A percentile compares a stretch with the other conserved stretches of the same genome.
Evolutionary conservation across 805 yeast species (phyloP).

Genomic region (Komagataella mondaviorum): DNA sequence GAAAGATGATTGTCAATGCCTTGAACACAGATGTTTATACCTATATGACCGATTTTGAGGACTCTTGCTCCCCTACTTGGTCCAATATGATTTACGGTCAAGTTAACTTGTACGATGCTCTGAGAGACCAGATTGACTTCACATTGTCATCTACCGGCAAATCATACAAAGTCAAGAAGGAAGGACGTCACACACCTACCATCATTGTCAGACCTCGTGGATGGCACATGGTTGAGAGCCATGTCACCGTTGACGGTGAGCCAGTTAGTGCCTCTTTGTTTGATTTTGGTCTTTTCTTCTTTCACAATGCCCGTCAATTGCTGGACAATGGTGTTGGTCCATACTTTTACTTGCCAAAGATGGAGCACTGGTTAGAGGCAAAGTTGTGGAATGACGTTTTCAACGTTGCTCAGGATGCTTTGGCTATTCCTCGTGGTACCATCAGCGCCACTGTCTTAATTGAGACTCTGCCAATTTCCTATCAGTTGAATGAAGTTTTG

Average conservation of each 20-base stretch:
- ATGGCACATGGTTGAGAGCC: conserved; percentile 74
- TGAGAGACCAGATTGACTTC: conserved; percentile 52
- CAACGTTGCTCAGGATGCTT: conserved; percentile 59
- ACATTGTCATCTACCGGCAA: conserved; percentile 23
- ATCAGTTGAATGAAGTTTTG: conserved; percentile 77
- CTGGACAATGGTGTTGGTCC: conserved; percentile 63
- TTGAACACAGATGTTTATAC: conserved; percentile 69
- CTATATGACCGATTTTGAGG: conserved; percentile 81
- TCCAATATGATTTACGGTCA: conserved; percentile 68
- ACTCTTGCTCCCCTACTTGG: conserved; percentile 81
- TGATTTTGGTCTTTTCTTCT: conserved; percentile 71
- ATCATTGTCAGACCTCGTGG: conserved; percentile 81
- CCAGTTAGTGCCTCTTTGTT: conserved; percentile 68
- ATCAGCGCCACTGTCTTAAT: conserved; percentile 72
- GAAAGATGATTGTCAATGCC: conserved; percentile 76
- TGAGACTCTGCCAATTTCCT: conserved; percentile 77
- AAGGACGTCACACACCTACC: conserved; percentile 54
- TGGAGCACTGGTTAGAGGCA: conserved; percentile 80
- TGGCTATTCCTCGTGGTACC: conserved; percentile 60
- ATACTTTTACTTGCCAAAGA: conserved; percentile 71
- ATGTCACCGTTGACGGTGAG: conserved; percentile 57
- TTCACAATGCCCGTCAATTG: conserved; percentile 54
- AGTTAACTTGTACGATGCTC: conserved; percentile 64
- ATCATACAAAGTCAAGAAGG: conserved; percentile 21
- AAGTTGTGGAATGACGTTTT: conserved; percentile 75